Conservation (phyloP, 2,329 filamentous ascomycete genomes). For the Phialocephala sp. region DNA sequence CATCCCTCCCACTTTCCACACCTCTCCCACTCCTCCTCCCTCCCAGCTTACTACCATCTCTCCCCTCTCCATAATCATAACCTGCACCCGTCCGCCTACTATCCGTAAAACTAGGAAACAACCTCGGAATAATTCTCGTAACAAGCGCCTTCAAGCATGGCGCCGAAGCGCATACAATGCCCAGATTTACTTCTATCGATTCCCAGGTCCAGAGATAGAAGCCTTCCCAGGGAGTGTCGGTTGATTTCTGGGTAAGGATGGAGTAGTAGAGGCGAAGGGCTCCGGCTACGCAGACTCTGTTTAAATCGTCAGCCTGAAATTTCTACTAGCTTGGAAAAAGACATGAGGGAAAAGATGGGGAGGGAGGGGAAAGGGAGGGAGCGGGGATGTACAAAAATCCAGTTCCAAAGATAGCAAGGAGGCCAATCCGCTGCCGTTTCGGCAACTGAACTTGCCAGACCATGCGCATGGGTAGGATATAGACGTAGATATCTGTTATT, state of each 20-base stretch:
- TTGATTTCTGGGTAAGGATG: conserved; percentile 12
- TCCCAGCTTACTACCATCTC: no score
- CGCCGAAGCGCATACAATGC: conserved; percentile 22
- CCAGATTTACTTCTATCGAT: conserved; percentile 19
- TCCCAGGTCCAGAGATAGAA: conserved; percentile 22
- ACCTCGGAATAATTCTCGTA: not conserved
- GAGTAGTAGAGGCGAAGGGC: conserved; percentile 15
- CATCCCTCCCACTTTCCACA: no score
- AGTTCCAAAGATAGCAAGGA: conserved; percentile 16
- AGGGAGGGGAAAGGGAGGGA: not conserved
- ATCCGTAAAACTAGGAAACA: no score
- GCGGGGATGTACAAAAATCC: conserved; percentile 5
- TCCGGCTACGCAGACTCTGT: conserved; percentile 17
- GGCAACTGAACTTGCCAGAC: conserved; percentile 17
- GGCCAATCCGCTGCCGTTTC: not conserved
- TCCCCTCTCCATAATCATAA: no score
- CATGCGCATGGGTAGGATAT: conserved; percentile 12
- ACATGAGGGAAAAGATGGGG: no score
- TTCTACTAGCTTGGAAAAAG: no score
- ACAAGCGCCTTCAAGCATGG: conserved; percentile 21
- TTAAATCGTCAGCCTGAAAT: not conserved
- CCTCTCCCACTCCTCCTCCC: no score
- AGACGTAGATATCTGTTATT: conserved; percentile 12
- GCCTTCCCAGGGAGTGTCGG: conserved; percentile 19
- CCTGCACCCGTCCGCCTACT: no score